Evolutionary conservation across 2,329 filamentous ascomycete species (phyloP).

Genomic region (Plenodomus biglobosus): DNA sequence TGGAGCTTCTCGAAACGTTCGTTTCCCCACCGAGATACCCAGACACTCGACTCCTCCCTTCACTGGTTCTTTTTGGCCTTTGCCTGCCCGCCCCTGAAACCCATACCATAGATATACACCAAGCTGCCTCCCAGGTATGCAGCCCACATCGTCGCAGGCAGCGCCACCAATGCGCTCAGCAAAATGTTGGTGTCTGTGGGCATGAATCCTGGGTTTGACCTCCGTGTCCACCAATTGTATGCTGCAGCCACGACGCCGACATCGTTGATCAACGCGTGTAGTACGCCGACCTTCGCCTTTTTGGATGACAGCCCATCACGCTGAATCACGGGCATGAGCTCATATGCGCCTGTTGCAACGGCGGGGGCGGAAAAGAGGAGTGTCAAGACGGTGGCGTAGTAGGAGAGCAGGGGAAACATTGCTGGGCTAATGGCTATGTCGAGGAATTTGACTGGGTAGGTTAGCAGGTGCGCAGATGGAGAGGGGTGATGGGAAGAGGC

Average conservation of each 20-base stretch:
- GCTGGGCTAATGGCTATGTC: slow-evolving; percentile 27
- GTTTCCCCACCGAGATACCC: no score
- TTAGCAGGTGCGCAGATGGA: background rate
- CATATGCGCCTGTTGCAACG: slow-evolving; percentile 34
- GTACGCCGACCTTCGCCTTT: slow-evolving; percentile 47
- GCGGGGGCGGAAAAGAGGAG: slow-evolving; percentile 38
- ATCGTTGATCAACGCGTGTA: slow-evolving; percentile 50
- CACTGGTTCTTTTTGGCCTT: slow-evolving; percentile 34
- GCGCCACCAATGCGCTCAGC: slow-evolving; percentile 40
- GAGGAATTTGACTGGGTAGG: slow-evolving; percentile 26
- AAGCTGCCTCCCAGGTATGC: slow-evolving; percentile 49
- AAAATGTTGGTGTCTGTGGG: slow-evolving; percentile 43
- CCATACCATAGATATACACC: slow-evolving; percentile 52
- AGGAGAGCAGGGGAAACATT: slow-evolving; percentile 46
- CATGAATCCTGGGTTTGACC: slow-evolving; percentile 36
- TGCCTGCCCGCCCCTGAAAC: slow-evolving; percentile 36
- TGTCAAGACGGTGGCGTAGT: slow-evolving; percentile 50
- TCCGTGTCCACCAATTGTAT: slow-evolving; percentile 50
- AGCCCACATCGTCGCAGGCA: slow-evolving; percentile 41
- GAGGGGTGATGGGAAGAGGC: background rate
- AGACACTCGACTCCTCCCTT: slow-evolving; percentile 7
- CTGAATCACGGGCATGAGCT: slow-evolving; percentile 47
- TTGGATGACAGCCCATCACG: slow-evolving; percentile 48
- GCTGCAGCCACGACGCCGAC: slow-evolving; percentile 43
- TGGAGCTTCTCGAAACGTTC: no score